Conservation (phyloP, 495 filamentous ascomycete species). For the Hyaloscypha variabilis region DNA sequence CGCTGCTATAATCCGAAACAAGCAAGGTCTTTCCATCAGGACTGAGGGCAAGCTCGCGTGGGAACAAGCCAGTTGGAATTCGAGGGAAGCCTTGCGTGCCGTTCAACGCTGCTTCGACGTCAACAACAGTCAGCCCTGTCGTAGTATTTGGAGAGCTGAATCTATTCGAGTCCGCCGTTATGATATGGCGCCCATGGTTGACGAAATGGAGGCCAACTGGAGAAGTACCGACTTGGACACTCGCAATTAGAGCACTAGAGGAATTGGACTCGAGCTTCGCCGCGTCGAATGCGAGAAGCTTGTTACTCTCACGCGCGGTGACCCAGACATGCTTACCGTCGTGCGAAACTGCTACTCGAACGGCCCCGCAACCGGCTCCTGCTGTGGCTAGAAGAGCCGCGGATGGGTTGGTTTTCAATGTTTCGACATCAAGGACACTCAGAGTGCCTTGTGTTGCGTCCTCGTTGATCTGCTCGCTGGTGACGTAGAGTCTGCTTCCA, state of each 20-base stretch:
- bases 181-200: constrained; percentile 19
- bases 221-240: constrained; percentile 33
- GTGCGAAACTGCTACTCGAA: constrained; percentile 28
- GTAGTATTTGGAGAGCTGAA: constrained; percentile 28
- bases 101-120: constrained; percentile 29
- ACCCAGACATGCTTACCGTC: constrained; percentile 27
- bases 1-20: constrained; percentile 24
- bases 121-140: constrained; percentile 32
- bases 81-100: constrained; percentile 26
- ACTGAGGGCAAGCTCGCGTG: constrained; percentile 31
- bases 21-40: constrained; percentile 31
- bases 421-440: constrained; percentile 22
- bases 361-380: constrained; percentile 26
- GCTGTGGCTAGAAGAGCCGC: constrained; percentile 27
- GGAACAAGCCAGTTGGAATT: constrained; percentile 26
- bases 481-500: constrained; percentile 28
- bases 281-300: constrained; percentile 31
- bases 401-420: constrained; percentile 25
- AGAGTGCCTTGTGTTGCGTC: constrained; percentile 26
- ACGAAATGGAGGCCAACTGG: constrained; percentile 31
- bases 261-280: constrained; percentile 32
- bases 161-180: constrained; percentile 32
- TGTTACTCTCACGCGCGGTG: constrained; percentile 30
- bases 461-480: constrained; percentile 22
- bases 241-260: constrained; percentile 31